Evolutionary conservation across 352 stramenopile genomes (phyloP).

Genomic region (Elongisporangium senticosum): DNA sequence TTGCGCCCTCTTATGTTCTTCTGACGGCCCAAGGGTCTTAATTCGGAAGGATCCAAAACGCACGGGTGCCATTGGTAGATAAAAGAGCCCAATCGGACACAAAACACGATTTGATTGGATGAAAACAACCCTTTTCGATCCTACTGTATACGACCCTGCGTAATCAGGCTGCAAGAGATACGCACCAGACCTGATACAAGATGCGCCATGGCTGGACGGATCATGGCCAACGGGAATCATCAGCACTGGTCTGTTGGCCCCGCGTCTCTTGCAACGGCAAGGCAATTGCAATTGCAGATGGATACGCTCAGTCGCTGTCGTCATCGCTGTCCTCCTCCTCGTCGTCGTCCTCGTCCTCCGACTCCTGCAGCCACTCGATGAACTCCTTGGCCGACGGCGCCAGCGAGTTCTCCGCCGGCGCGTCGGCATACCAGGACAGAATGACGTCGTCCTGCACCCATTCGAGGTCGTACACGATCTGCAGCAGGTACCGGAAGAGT

Average conservation of each 20-base stretch:
- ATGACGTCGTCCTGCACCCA: conserved; percentile 92
- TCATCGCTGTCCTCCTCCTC: conserved; percentile 28
- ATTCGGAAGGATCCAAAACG: background rate
- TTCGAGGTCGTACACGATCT: conserved; percentile 92
- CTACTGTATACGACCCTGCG: background rate
- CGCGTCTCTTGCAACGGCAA: background rate
- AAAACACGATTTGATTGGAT: background rate
- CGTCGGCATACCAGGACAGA: conserved; percentile 77
- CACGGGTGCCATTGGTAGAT: background rate
- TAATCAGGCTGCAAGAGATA: background rate
- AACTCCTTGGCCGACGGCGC: conserved; percentile 82
- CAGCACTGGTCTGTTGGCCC: background rate
- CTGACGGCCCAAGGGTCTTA: background rate
- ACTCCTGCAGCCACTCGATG: conserved; percentile 89
- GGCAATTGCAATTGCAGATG: background rate
- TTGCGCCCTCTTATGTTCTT: background rate
- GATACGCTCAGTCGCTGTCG: conserved; percentile 10
- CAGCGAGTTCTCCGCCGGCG: conserved; percentile 18
- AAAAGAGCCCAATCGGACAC: background rate
- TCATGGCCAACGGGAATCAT: background rate
- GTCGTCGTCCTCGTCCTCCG: conserved; percentile 52
- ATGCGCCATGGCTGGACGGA: background rate
- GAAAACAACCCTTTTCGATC: background rate
- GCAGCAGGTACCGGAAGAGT: conserved; percentile 91
- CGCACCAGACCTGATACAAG: background rate